Conservation (phyloP, 345 rosid genomes). For the Fremontodendron californicum region DNA sequence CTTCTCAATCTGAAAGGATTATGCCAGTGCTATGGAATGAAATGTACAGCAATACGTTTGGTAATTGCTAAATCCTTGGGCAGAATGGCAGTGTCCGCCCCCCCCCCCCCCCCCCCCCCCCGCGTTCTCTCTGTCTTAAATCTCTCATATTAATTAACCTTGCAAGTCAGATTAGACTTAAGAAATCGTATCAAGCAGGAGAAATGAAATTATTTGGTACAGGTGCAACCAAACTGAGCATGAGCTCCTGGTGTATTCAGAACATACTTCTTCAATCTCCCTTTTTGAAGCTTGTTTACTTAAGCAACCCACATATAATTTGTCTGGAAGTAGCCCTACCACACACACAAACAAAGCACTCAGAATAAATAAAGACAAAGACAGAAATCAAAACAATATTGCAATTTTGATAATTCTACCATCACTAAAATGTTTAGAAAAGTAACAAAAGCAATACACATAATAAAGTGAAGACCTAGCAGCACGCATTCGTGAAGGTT, state of each 20-base stretch:
- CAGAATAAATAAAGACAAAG: constrained; percentile 9
- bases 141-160: background rate
- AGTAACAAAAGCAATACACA: background rate
- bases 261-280: constrained; percentile 71
- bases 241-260: constrained; percentile 11
- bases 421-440: background rate
- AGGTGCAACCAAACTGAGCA: background rate
- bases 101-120: background rate
- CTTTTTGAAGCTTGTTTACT: constrained; percentile 56
- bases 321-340: constrained; percentile 45
- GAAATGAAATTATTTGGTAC: background rate
- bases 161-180: background rate
- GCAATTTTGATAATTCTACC: constrained; percentile 2
- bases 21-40: background rate
- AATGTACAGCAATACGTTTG: background rate
- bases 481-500: background rate
- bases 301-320: constrained; percentile 72
- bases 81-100: background rate
- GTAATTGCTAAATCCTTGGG: background rate
- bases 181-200: background rate
- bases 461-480: background rate
- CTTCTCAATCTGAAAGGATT: background rate
- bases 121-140: background rate
- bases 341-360: constrained; percentile 3
- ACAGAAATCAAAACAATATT: background rate